phyloP scores from a whole-genome alignment of 176 grass and related monocot genomes.

The Paspalum vaginatum region DNA sequence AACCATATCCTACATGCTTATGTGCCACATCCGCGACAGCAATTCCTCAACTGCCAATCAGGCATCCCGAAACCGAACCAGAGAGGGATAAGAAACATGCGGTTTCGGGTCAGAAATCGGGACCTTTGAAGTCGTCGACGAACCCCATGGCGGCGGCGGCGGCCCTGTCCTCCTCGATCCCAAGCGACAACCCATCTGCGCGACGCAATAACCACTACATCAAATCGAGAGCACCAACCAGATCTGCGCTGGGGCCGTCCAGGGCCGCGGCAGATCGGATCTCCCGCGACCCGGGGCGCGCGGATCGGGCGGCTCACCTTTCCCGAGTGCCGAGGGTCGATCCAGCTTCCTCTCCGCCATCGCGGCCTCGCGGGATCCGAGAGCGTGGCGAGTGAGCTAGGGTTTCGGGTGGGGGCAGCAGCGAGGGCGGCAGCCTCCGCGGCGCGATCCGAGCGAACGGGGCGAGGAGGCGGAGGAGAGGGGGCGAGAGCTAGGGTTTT shows the following conservation, averaged over 20 bases:
- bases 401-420: conserved; percentile 58
- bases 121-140: conserved; percentile 89
- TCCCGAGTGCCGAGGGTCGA: conserved; percentile 64
- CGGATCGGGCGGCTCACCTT: conserved; percentile 62
- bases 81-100: not conserved
- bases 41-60: not conserved
- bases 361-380: conserved; percentile 47
- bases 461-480: not conserved
- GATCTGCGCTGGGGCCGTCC: conserved; percentile 41
- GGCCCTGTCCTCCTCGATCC: conserved; percentile 76
- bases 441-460: conserved; percentile 23
- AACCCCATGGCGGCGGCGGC: conserved; percentile 68
- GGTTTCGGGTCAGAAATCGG: not conserved
- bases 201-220: conserved; percentile 41
- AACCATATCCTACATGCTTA: conserved; percentile 20
- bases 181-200: conserved; percentile 72
- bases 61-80: not conserved
- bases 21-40: not conserved
- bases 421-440: not conserved
- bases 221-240: conserved; percentile 37
- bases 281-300: not conserved
- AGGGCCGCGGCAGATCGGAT: conserved; percentile 44
- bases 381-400: conserved; percentile 51
- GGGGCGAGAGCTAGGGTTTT: conserved; percentile 60
- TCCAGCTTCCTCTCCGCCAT: conserved; percentile 89